phyloP scores from a whole-genome alignment of 306 rosid genomes.

The Sicyos edulis region DNA sequence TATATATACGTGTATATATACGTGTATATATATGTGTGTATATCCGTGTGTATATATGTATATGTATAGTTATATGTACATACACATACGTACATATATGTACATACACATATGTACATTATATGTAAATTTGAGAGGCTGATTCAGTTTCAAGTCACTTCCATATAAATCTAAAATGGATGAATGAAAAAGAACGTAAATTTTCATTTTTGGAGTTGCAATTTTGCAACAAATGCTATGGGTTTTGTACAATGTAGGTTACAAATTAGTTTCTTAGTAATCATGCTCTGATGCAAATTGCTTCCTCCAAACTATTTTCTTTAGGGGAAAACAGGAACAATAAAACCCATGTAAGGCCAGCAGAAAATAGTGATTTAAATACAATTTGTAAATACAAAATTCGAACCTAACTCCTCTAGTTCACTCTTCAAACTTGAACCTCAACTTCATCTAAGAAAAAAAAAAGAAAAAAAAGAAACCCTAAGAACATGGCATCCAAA shows the following conservation, averaged over 20 bases:
- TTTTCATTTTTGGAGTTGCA: background rate
- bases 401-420: slow-evolving; percentile 18
- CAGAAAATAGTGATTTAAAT: slow-evolving; percentile 16
- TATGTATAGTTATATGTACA: too few relatives aligned
- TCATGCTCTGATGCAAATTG: slow-evolving; percentile 11
- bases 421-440: slow-evolving; percentile 23
- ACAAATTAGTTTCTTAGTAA: background rate
- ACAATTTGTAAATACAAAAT: slow-evolving; percentile 23
- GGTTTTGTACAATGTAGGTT: background rate
- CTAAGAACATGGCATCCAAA: slow-evolving; percentile 18
- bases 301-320: slow-evolving; percentile 1
- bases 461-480: slow-evolving; percentile 5
- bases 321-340: slow-evolving; percentile 11
- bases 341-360: background rate
- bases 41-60: too few relatives aligned
- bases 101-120: too few relatives aligned
- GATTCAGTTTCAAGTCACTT: background rate
- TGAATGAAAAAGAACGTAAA: background rate
- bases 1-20: too few relatives aligned
- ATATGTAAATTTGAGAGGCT: background rate
- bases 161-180: background rate
- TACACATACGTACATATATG: too few relatives aligned
- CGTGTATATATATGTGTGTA: too few relatives aligned
- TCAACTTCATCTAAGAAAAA: slow-evolving; percentile 8
- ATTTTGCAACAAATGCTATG: background rate